Evolutionary conservation across 306 rosid genomes (phyloP), one percentile per base, ranked within the genome.

Genomic region (Luffa acutangula): DNA sequence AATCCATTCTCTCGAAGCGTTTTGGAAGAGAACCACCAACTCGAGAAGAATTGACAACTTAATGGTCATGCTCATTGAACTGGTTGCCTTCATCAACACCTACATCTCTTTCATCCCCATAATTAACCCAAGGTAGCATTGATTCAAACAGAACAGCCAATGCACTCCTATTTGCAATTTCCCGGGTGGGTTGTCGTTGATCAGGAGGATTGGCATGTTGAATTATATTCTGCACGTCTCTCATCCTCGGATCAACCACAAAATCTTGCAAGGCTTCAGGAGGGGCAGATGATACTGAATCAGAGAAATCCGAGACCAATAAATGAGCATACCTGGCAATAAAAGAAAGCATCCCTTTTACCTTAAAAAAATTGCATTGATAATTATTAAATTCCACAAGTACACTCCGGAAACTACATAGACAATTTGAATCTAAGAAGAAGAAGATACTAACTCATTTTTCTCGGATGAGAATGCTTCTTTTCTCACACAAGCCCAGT

Each of bases 401-500:
- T 25, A 25, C 58, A 25, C 20, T 12, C 31, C 31, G 17, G 58
- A 72, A 72, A 13, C 42, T 25, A 48, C 41, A 13, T 37, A 63
- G 65, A 25, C 37, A 2, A 59, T 63, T 31, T 9, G 54, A n/a
- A 70, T 70, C 76, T 45, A 42, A n/a, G 66, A 81, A 51, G 17
- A 78, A 48, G 51, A 12, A 78, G 80, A 79, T n/a, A 82, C 97
- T 83, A 53, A 94, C 99, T 95, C 98, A 78, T 95, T 95, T 81
- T 89, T 95, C 85, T 88, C 92, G 15, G 96, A 93, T 34, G 99
- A 84, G 83, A 93, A 95, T 80, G 96, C 96, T 85, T 91, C 98
- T 80, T 86, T 90, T 89, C 97, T 90, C 84, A 91, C 99, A 79
- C 97, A 91, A 82, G 91, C 87, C 97, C 96, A 95, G 81, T 93